Percentiles rank a stretch among this genome's conserved stretches.
Conservation (phyloP, 331 rosid genomes). For the Acacia concinna region DNA sequence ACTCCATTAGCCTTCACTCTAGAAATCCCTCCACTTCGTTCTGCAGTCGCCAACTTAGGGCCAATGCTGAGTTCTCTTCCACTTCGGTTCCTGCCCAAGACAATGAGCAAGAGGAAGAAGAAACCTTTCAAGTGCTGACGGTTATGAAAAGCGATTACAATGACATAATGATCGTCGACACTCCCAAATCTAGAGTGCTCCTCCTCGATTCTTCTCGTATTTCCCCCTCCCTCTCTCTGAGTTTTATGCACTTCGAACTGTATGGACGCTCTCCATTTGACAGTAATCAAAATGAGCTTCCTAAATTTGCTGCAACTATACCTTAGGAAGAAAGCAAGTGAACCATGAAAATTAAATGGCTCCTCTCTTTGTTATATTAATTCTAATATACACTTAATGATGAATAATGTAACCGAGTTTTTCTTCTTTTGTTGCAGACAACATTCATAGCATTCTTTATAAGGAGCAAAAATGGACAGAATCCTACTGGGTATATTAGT, state of each 20-base stretch:
- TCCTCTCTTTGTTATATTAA: no score
- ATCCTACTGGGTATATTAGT: conserved; percentile 71
- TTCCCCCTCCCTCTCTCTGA: background rate
- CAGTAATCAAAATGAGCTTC: conserved; percentile 5
- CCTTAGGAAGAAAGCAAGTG: background rate
- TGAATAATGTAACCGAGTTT: conserved; percentile 1
- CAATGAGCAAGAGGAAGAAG: conserved; percentile 43
- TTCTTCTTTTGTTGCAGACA: conserved; percentile 52
- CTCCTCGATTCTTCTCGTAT: conserved; percentile 81
- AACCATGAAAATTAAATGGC: no score
- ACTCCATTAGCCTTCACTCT: background rate
- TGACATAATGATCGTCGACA: conserved; percentile 68
- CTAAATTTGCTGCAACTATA: background rate
- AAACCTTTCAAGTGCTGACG: conserved; percentile 49
- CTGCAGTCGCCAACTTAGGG: background rate
- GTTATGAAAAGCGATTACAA: conserved; percentile 57
- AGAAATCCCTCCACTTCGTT: background rate
- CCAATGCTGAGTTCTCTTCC: conserved; percentile 25
- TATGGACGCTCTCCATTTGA: background rate
- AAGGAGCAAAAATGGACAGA: conserved; percentile 82
- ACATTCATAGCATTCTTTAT: conserved; percentile 79
- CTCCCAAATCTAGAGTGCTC: conserved; percentile 65
- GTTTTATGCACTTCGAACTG: conserved; percentile 3
- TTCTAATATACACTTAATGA: background rate
- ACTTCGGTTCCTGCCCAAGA: conserved; percentile 21